Evolutionary conservation across 306 rosid species (phyloP).

Genomic region (Dryas drummondii): DNA sequence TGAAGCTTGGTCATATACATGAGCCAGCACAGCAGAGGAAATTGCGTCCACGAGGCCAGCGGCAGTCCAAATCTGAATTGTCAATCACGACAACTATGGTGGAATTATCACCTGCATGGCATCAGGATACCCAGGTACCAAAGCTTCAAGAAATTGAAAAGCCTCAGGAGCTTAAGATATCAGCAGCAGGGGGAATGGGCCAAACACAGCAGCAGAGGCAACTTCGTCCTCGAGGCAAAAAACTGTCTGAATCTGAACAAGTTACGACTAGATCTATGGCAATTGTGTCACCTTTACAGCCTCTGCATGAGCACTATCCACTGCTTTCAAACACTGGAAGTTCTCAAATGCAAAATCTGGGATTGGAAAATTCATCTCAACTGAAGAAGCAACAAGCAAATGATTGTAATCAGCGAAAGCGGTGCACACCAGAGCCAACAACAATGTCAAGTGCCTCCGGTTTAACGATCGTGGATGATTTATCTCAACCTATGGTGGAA

Average conservation of each 20-base stretch:
- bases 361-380: neutral
- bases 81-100: neutral
- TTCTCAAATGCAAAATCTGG: neutral
- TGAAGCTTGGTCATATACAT: neutral
- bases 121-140: neutral
- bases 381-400: neutral
- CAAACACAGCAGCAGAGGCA: conserved; percentile 8
- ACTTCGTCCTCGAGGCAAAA: neutral
- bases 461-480: neutral
- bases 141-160: conserved; percentile 5
- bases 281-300: neutral
- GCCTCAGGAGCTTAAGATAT: neutral
- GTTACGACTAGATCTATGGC: neutral
- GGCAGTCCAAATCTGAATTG: conserved; percentile 1
- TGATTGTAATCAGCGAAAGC: neutral
- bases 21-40: conserved; percentile 2
- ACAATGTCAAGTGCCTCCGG: neutral
- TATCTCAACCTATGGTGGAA: neutral
- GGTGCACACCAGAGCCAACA: conserved; percentile 3
- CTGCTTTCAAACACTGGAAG: neutral
- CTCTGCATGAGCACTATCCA: neutral
- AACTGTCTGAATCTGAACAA: neutral
- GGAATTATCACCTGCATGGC: conserved; percentile 1
- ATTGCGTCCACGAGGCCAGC: neutral
- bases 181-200: conserved; percentile 1